Evolutionary conservation across 1,139 yeast species (phyloP).

Genomic region (Blastobotrys malaysiensis): DNA sequence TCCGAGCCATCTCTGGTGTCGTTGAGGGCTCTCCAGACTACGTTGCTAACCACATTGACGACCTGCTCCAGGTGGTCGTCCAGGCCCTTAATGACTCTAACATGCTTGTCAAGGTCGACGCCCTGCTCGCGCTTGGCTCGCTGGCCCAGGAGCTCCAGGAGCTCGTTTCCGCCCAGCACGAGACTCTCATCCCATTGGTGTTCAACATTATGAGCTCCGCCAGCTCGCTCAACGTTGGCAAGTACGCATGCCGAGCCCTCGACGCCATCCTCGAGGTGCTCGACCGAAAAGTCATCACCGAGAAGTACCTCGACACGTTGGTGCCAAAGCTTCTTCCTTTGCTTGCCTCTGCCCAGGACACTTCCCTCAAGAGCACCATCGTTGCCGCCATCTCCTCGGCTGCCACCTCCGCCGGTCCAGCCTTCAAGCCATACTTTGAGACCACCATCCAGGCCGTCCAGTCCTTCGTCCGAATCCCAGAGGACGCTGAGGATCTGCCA

Average conservation of each 20-base stretch:
- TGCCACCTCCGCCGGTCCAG: slow-evolving; percentile 90
- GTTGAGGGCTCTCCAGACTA: slow-evolving; percentile 94
- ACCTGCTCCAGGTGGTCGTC: slow-evolving; percentile 66
- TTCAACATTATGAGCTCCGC: slow-evolving; percentile 85
- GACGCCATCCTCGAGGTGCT: slow-evolving; percentile 91
- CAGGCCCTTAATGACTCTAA: slow-evolving; percentile 77
- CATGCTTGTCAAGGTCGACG: slow-evolving; percentile 75
- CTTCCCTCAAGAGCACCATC: slow-evolving; percentile 76
- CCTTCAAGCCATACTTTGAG: slow-evolving; percentile 79
- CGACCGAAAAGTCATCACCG: slow-evolving; percentile 74
- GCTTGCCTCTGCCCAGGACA: slow-evolving; percentile 57
- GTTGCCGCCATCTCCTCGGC: slow-evolving; percentile 97
- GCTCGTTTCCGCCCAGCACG: slow-evolving; percentile 75
- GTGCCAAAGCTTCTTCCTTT: slow-evolving; percentile 84
- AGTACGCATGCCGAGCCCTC: slow-evolving; percentile 83
- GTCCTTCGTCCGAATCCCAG: slow-evolving; percentile 54
- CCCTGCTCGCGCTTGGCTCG: slow-evolving; percentile 73
- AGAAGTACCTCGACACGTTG: slow-evolving; percentile 75
- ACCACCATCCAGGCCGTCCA: slow-evolving; percentile 75
- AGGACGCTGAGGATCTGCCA: slow-evolving; percentile 27
- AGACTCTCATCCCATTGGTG: slow-evolving; percentile 74
- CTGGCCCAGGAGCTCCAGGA: slow-evolving; percentile 84
- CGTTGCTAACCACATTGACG: slow-evolving; percentile 67
- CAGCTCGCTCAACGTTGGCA: slow-evolving; percentile 76
- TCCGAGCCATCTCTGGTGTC: slow-evolving; percentile 75